Conservation (phyloP, 2,329 filamentous ascomycete species). For the Zasmidium cellare region DNA sequence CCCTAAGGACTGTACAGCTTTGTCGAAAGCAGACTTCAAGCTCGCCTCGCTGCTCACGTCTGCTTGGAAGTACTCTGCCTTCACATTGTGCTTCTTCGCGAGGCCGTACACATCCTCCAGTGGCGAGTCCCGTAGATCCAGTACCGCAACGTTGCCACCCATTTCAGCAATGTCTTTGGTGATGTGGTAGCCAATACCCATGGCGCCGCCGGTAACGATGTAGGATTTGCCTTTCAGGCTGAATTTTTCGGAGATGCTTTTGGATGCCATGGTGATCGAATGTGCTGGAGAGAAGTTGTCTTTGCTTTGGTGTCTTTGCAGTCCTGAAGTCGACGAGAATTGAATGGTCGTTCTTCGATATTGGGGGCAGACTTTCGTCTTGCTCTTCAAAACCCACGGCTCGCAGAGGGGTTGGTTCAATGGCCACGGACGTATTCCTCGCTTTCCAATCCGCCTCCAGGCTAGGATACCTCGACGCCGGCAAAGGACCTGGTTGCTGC, state of each 20-base stretch:
- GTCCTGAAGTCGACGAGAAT: too few species aligned
- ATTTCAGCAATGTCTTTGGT: conserved; percentile 29
- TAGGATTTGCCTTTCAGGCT: conserved; percentile 26
- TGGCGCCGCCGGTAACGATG: conserved; percentile 30
- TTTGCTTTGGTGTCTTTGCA: too few species aligned
- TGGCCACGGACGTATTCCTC: neutral
- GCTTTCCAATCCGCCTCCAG: neutral
- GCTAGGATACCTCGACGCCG: neutral
- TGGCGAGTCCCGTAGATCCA: conserved; percentile 55
- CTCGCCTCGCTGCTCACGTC: conserved; percentile 39
- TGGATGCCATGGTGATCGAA: conserved; percentile 1
- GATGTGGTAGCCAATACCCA: conserved; percentile 30
- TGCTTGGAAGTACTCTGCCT: conserved; percentile 39
- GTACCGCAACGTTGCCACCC: conserved; percentile 56
- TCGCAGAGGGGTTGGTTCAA: too few species aligned
- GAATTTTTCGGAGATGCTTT: conserved; percentile 21
- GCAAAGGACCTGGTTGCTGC: neutral
- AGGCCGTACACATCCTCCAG: conserved; percentile 28
- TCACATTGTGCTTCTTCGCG: conserved; percentile 62
- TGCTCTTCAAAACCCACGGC: too few species aligned
- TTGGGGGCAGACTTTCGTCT: too few species aligned
- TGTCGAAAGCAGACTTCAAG: conserved; percentile 25
- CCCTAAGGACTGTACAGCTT: conserved; percentile 24
- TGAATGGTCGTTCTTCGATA: too few species aligned
- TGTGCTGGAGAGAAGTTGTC: neutral